These are phyloP conservation scores for Elsinoe perseae DNA, from an alignment of 2,329 filamentous ascomycete genomes.

Conservation along the genomic window DNA sequence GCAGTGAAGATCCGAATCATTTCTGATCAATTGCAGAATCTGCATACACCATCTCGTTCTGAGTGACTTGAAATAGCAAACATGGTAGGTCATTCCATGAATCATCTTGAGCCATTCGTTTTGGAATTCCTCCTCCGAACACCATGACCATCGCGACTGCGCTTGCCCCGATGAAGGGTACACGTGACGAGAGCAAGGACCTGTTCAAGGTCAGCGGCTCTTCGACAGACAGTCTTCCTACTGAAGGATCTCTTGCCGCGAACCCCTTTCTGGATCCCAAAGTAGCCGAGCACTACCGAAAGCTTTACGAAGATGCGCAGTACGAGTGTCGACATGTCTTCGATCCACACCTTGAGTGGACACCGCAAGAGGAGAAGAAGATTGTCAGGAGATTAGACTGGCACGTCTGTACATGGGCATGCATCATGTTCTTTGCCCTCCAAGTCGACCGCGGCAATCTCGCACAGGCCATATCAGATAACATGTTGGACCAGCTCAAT, in stretches of 20 bases:
- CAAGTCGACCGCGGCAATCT: conserved; percentile 48
- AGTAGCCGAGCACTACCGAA: conserved; percentile 47
- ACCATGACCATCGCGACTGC: not conserved
- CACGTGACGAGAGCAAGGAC: not conserved
- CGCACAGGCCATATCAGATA: conserved; percentile 53
- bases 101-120: not conserved
- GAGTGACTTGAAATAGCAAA: not conserved
- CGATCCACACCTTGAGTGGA: conserved; percentile 32
- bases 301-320: conserved; percentile 37
- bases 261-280: conserved; percentile 43
- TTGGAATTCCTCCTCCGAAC: not conserved
- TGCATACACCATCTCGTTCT: not conserved
- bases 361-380: conserved; percentile 21
- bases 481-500: conserved; percentile 46
- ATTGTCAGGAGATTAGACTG: conserved; percentile 16
- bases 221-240: not conserved
- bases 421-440: conserved; percentile 23
- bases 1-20: not conserved
- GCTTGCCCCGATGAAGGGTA: not conserved
- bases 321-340: conserved; percentile 43
- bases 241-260: not conserved
- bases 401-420: conserved; percentile 19
- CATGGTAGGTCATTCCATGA: not conserved
- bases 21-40: not conserved
- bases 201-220: not conserved